phyloP scores from a whole-genome alignment of 2,329 filamentous ascomycete species.

The Colletotrichum liaoningense region DNA sequence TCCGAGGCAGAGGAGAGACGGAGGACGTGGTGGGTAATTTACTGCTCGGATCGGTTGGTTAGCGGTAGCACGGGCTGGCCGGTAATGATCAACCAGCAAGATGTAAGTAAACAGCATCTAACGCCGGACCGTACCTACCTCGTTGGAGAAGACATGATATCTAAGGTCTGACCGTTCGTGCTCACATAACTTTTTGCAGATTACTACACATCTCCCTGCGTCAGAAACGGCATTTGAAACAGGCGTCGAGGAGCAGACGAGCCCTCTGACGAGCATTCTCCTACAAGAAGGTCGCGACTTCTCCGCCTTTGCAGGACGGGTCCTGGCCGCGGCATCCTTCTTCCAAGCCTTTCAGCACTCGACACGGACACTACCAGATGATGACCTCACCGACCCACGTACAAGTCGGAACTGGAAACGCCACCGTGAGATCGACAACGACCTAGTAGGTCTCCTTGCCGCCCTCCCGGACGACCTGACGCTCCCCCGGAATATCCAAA shows the following conservation, averaged over 20 bases:
- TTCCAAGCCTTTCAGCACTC: constrained; percentile 66
- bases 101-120: constrained; percentile 47
- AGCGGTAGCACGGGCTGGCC: constrained; percentile 79
- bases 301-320: constrained; percentile 67
- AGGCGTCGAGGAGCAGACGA: constrained; percentile 62
- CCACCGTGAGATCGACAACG: constrained; percentile 72
- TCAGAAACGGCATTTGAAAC: constrained; percentile 71
- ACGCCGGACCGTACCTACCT: too few species aligned
- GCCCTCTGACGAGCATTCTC: constrained; percentile 61
- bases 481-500: constrained; percentile 66
- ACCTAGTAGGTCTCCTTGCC: constrained; percentile 69
- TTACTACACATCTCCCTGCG: constrained; percentile 71
- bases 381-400: constrained; percentile 67
- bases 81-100: constrained; percentile 73
- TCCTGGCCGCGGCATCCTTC: constrained; percentile 71
- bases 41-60: constrained; percentile 73
- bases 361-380: constrained; percentile 69
- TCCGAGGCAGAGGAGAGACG: constrained; percentile 75
- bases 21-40: constrained; percentile 75
- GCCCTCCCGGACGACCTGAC: constrained; percentile 69
- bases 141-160: too few species aligned
- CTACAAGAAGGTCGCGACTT: constrained; percentile 60
- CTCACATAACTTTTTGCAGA: constrained; percentile 38
- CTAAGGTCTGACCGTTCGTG: too few species aligned
- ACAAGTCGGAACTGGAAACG: constrained; percentile 76